These are phyloP conservation scores for Lentinula aciculospora DNA, from an alignment of 768 basidiomycete genomes.

Conservation along the genomic window DNA sequence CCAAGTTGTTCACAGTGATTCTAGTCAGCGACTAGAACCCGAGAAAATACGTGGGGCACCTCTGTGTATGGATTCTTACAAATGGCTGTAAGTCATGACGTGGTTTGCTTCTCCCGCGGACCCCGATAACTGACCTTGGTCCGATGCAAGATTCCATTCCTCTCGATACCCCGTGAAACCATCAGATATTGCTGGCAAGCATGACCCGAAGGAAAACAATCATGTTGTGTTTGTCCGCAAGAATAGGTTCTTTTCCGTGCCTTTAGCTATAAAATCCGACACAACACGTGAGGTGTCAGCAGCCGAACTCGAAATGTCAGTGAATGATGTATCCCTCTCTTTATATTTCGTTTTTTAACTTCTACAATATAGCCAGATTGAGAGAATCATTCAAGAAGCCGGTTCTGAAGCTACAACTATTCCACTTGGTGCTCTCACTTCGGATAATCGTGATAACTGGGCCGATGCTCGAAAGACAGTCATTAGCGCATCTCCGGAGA, in stretches of 20 bases:
- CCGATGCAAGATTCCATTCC: conserved; percentile 73
- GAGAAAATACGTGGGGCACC: conserved; percentile 78
- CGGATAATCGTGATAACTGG: conserved; percentile 90
- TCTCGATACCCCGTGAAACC: conserved; percentile 83
- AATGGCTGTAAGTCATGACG: conserved; percentile 65
- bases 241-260: conserved; percentile 85
- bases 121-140: neutral
- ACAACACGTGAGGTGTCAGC: conserved; percentile 65
- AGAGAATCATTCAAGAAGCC: conserved; percentile 59
- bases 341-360: neutral
- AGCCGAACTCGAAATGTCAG: conserved; percentile 74
- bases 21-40: conserved; percentile 74
- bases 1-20: neutral
- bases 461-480: conserved; percentile 65
- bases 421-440: conserved; percentile 78
- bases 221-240: conserved; percentile 90
- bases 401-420: conserved; percentile 35
- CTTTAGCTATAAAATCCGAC: conserved; percentile 47
- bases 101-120: neutral
- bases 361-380: conserved; percentile 46
- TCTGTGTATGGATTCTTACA: conserved; percentile 90
- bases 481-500: conserved; percentile 56
- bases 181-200: conserved; percentile 79
- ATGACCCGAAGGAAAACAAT: conserved; percentile 67
- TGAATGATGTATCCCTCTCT: neutral